phyloP scores from a whole-genome alignment of 495 filamentous ascomycete genomes.

The Penicillium waksmanii region DNA sequence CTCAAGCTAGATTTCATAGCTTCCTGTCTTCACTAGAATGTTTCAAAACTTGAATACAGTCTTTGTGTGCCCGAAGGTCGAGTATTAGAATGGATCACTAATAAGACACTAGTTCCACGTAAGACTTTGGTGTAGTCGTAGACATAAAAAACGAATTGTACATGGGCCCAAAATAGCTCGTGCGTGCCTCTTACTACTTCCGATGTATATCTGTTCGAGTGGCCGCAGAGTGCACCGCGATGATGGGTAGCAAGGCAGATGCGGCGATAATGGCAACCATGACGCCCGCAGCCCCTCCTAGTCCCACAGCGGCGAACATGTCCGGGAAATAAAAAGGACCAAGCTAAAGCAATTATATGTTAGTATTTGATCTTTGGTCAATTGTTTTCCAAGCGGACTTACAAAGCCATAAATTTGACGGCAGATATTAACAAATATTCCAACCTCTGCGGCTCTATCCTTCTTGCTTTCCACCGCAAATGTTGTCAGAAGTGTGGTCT shows the following conservation, averaged over 20 bases:
- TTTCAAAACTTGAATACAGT: no score
- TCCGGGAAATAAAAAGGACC: slow-evolving; percentile 39
- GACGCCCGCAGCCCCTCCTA: slow-evolving; percentile 34
- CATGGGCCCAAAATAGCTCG: no score
- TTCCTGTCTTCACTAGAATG: no score
- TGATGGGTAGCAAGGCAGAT: slow-evolving; percentile 28
- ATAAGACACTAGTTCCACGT: no score
- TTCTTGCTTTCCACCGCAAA: slow-evolving; percentile 38
- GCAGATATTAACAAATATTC: slow-evolving; percentile 37
- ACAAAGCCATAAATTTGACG: slow-evolving; percentile 42
- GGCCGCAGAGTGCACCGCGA: slow-evolving; percentile 29
- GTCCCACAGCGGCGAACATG: slow-evolving; percentile 35
- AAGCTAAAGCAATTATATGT: slow-evolving; percentile 17
- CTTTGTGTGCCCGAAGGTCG: no score
- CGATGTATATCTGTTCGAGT: background rate
- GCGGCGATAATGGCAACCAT: slow-evolving; percentile 35
- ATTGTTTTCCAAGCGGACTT: slow-evolving; percentile 7
- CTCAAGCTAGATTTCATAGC: no score
- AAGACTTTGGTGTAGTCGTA: no score
- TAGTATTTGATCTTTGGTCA: background rate
- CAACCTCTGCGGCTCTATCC: slow-evolving; percentile 30
- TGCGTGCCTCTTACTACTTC: no score
- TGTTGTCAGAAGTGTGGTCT: slow-evolving; percentile 36
- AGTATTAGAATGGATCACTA: no score
- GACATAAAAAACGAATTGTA: no score